phyloP scores from a whole-genome alignment of 2,329 filamentous ascomycete species.

The Botryotinia globosa region DNA sequence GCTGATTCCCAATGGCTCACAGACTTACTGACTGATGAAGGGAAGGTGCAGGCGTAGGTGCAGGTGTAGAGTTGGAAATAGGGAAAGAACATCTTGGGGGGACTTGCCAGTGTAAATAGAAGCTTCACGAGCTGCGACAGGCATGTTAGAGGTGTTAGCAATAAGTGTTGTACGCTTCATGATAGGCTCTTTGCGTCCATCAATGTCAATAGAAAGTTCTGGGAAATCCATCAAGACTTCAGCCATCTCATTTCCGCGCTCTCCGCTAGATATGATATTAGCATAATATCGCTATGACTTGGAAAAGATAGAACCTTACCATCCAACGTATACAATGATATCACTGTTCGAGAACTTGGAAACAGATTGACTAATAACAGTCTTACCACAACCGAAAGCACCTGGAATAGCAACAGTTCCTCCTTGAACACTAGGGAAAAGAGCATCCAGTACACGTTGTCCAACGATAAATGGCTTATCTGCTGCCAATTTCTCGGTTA shows the following conservation, averaged over 20 bases:
- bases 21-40: too few species aligned
- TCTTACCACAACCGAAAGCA: conserved; percentile 98
- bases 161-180: conserved; percentile 99
- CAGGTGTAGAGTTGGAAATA: too few species aligned
- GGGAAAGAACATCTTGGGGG: too few species aligned
- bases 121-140: conserved; percentile 94
- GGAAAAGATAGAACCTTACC: background rate
- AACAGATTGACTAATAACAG: conserved; percentile 95
- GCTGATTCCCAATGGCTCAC: too few species aligned
- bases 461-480: conserved; percentile 92
- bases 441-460: conserved; percentile 90
- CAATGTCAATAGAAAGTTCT: conserved; percentile 90
- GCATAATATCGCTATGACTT: background rate
- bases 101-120: conserved; percentile 78
- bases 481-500: conserved; percentile 86
- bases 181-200: conserved; percentile 94
- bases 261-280: conserved; percentile 46
- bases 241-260: conserved; percentile 99
- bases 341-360: conserved; percentile 99
- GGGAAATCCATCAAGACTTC: conserved; percentile 99
- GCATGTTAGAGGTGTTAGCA: conserved; percentile 99
- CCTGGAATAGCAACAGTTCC: conserved; percentile 97
- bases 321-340: conserved; percentile 96
- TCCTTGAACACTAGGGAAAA: conserved; percentile 95
- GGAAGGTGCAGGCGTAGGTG: too few species aligned